A percentile compares a stretch with the other conserved stretches of the same genome.
phyloP scores from a whole-genome alignment of 1,139 yeast genomes.

The Suhomyces yuchorum region DNA sequence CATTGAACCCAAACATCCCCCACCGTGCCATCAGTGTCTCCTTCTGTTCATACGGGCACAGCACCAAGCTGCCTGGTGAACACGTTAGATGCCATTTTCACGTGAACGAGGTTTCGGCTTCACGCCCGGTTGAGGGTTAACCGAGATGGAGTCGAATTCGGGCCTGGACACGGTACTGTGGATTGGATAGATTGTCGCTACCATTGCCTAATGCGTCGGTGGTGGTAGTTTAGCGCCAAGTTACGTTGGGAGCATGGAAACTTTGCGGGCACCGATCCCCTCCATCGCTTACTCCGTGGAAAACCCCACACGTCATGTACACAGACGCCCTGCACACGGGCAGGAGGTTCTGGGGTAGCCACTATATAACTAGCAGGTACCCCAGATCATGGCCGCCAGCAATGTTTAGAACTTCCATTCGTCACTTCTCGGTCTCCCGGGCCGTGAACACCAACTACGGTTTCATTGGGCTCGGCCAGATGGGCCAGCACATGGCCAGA shows the following conservation, averaged over 20 bases:
- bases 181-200: not conserved
- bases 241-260: not conserved
- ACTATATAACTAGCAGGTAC: not conserved
- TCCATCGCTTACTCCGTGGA: constrained; percentile 5
- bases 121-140: not conserved
- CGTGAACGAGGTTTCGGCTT: not conserved
- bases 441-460: constrained; percentile 40
- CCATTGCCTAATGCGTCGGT: not conserved
- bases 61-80: no score
- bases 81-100: not conserved
- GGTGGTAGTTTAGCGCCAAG: not conserved
- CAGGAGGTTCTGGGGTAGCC: not conserved
- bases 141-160: not conserved
- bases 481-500: constrained; percentile 64
- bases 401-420: constrained; percentile 20
- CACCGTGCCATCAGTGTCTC: no score
- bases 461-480: constrained; percentile 60
- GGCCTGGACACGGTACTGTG: not conserved
- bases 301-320: not conserved
- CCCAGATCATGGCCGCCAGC: not conserved
- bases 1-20: no score
- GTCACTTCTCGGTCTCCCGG: constrained; percentile 25
- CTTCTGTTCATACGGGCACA: no score
- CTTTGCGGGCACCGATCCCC: constrained; percentile 1
- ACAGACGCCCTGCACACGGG: not conserved